Conservation (phyloP, 2,329 filamentous ascomycete species). For the Cordyceps cicadae region DNA sequence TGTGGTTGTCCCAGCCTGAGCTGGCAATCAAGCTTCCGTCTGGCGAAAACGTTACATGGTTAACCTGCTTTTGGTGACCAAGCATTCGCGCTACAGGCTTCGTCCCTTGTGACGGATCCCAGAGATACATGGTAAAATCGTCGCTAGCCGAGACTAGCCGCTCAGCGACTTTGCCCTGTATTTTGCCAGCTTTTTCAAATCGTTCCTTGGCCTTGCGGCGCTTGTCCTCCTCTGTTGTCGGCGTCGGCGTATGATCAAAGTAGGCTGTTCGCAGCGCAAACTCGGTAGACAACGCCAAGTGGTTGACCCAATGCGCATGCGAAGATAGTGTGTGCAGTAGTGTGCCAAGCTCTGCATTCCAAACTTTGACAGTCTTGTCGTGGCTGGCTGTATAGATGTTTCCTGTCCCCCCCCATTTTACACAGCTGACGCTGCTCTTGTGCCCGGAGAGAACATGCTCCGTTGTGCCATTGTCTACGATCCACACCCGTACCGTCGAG, state of each 20-base stretch:
- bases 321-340: constrained; percentile 69
- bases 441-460: constrained; percentile 83
- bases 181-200: constrained; percentile 76
- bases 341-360: constrained; percentile 72
- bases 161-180: constrained; percentile 71
- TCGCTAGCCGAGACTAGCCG: constrained; percentile 84
- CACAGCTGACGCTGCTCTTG: constrained; percentile 80
- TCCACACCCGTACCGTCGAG: constrained; percentile 79
- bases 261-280: constrained; percentile 79
- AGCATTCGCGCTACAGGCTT: constrained; percentile 83
- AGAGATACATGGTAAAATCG: constrained; percentile 94
- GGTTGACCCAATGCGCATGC: constrained; percentile 94
- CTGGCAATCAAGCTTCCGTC: constrained; percentile 84
- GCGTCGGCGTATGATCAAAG: constrained; percentile 70
- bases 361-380: constrained; percentile 87
- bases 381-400: constrained; percentile 77
- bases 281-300: constrained; percentile 87
- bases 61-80: constrained; percentile 96
- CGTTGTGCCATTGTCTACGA: constrained; percentile 66
- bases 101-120: constrained; percentile 69
- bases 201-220: constrained; percentile 66
- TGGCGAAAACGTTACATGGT: constrained; percentile 89
- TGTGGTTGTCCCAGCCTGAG: constrained; percentile 87
- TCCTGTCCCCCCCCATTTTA: constrained; percentile 89
- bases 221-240: constrained; percentile 61